These are phyloP conservation scores for Lophiotrema nucula DNA, from an alignment of 495 filamentous ascomycete species.

Conservation along the genomic window DNA sequence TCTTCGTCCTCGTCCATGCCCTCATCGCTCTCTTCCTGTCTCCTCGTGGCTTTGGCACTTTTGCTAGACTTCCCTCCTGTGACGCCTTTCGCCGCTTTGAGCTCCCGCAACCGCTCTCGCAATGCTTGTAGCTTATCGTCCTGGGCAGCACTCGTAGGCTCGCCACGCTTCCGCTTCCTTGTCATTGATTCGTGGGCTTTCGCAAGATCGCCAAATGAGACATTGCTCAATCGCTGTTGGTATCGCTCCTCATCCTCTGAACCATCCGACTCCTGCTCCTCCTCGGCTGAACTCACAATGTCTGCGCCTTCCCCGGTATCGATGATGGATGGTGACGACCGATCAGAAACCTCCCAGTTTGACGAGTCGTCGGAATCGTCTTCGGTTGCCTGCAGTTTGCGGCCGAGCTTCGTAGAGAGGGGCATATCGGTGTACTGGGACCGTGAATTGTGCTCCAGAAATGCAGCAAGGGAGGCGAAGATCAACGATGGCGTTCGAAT, in stretches of 20 bases:
- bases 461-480: no score
- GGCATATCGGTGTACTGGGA: slow-evolving; percentile 20
- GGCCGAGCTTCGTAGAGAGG: slow-evolving; percentile 25
- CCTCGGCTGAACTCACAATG: slow-evolving; percentile 15
- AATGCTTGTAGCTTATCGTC: slow-evolving; percentile 39
- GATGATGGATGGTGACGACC: slow-evolving; percentile 36
- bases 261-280: slow-evolving; percentile 28
- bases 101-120: slow-evolving; percentile 34
- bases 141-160: slow-evolving; percentile 35
- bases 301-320: slow-evolving; percentile 35
- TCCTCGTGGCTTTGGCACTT: slow-evolving; percentile 7
- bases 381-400: slow-evolving; percentile 26
- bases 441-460: no score
- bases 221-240: slow-evolving; percentile 41
- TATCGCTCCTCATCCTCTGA: slow-evolving; percentile 40
- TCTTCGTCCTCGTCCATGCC: slow-evolving; percentile 9
- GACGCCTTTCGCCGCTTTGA: slow-evolving; percentile 34
- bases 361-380: slow-evolving; percentile 32
- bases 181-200: slow-evolving; percentile 74
- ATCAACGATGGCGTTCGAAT: no score
- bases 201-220: slow-evolving; percentile 86
- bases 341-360: slow-evolving; percentile 31
- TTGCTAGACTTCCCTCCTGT: slow-evolving; percentile 8
- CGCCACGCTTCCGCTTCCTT: slow-evolving; percentile 49
- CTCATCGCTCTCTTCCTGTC: neutral